These are phyloP conservation scores for Vigna angularis DNA, from an alignment of 306 rosid genomes.

Conservation along the genomic window DNA sequence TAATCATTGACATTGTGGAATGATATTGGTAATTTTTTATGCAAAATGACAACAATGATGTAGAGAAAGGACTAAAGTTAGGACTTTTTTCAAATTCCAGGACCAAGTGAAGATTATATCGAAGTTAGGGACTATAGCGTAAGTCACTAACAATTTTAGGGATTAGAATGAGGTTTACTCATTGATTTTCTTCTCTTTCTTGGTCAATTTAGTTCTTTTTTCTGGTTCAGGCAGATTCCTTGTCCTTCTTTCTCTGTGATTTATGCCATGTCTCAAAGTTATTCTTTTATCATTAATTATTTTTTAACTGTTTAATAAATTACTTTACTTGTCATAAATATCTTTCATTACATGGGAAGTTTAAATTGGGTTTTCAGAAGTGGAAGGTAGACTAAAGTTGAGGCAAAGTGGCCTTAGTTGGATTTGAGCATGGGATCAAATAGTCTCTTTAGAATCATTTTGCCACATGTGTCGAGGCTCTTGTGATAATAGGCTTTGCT, in stretches of 20 bases:
- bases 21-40: not conserved
- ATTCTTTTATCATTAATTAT: not conserved
- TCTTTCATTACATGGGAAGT: not conserved
- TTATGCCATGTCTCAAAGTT: not conserved
- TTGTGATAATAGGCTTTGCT: not conserved
- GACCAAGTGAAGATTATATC: not conserved
- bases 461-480: slow-evolving; percentile 14
- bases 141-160: not conserved
- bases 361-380: not conserved
- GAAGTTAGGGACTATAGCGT: not conserved
- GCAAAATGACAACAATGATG: not conserved
- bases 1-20: not conserved
- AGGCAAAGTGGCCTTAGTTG: not conserved
- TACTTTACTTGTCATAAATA: not conserved
- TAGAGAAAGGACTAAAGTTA: not conserved
- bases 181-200: not conserved
- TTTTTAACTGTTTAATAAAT: too few species aligned
- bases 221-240: slow-evolving; percentile 10
- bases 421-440: slow-evolving; percentile 9
- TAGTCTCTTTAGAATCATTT: slow-evolving; percentile 14
- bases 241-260: slow-evolving; percentile 7
- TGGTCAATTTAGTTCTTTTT: not conserved
- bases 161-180: slow-evolving; percentile 11
- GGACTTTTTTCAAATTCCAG: not conserved
- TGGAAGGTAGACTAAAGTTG: slow-evolving; percentile 10